Evolutionary conservation across 805 yeast genomes (phyloP).

Genomic region (Pichia gijzeniarum): DNA sequence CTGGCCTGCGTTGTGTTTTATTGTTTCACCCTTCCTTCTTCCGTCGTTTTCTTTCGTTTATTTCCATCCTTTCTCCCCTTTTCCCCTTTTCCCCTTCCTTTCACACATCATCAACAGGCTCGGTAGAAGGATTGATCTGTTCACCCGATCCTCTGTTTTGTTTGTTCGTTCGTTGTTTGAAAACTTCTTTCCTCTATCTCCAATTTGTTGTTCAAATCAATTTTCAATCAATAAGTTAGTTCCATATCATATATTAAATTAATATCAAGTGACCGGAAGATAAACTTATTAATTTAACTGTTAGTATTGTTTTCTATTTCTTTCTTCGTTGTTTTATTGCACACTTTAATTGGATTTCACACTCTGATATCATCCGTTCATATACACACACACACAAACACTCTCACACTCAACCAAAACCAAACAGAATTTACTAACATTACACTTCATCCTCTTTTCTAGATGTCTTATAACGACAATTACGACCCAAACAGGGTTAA

Average conservation of each 20-base stretch:
- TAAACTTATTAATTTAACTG: not conserved
- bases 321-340: too few relatives aligned
- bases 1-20: too few relatives aligned
- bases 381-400: too few relatives aligned
- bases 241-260: too few relatives aligned
- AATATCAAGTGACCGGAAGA: too few relatives aligned
- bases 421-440: conserved; percentile 9
- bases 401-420: too few relatives aligned
- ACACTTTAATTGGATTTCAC: too few relatives aligned
- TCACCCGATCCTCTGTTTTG: too few relatives aligned
- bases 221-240: too few relatives aligned
- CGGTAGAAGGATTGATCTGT: not conserved
- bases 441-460: conserved; percentile 4
- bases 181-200: too few relatives aligned
- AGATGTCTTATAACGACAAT: conserved; percentile 61
- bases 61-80: not conserved
- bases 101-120: not conserved
- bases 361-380: too few relatives aligned
- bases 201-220: too few relatives aligned
- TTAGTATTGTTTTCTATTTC: not conserved
- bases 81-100: not conserved
- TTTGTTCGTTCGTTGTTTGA: not conserved
- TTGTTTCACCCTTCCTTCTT: not conserved
- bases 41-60: not conserved
- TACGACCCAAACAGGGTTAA: conserved; percentile 36